Base-by-base conservation (phyloP, 106 monocot species). In the Dendrobium catenatum region DNA sequence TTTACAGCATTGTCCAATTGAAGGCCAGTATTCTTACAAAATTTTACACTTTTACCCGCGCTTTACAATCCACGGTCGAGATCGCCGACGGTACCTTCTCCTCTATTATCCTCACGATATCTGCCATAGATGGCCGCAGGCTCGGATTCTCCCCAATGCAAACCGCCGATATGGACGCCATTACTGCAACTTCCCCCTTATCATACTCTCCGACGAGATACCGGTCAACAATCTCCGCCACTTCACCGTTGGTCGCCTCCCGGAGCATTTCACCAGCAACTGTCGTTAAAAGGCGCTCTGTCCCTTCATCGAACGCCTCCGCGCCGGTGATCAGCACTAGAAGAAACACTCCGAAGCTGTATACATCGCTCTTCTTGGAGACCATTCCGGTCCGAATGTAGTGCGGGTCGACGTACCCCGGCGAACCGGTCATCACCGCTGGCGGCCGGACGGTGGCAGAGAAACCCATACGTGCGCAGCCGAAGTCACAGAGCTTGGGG, bases 401-500 rank as follows among this genome's bases (percentile, higher is more conserved):
- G 80, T 91, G 84, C 31, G 91, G 91, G 68, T 91, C 91, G 27
- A 85, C 76, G 75, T 91, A 91, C 2, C 91, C 91, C 2, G 86
- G 86, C 29, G 91, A 91, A 2, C 88, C 91, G 1, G 81, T 73
- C 73, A 88, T 81, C 44, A 48, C 76, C 43, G 78, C 73, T 20
- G 78, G 86, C 8, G 83, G 84, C 19, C 27, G 80, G 24, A 92
- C 82, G 10, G 88, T 29, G 4, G 90, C 88, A 40, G 89, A 90
- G 80, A 95, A 95, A 10, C 95, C 95, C 80, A 86, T 74, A 26
- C 79, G 80, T 41, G 90, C 84, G 4, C 86, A 95, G 22, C 95
- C 95, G 80, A 95, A 95, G 83, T 95, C 95, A 55, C 93, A 95
- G 55, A 95, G 86, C 83, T 85, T 90, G 44, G 83, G 78, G 31